A percentile compares a stretch with the other conserved stretches of the same genome.
Evolutionary conservation across 257 asterid species (phyloP).

Genomic region (Solanum peruvianum): DNA sequence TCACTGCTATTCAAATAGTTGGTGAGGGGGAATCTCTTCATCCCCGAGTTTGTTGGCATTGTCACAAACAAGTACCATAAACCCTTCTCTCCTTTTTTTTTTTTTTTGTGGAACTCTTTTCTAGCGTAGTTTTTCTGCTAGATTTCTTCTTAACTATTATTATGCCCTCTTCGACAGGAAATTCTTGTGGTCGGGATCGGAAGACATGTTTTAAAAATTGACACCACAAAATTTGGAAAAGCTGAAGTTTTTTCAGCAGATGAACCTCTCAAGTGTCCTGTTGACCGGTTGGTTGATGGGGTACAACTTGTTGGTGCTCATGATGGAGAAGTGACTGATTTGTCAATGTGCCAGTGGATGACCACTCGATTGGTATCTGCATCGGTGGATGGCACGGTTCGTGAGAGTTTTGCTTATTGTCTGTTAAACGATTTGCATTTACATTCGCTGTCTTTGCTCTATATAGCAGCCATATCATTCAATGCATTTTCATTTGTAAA

Average conservation of each 20-base stretch:
- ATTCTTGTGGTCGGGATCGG: slow-evolving; percentile 94
- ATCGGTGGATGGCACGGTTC: slow-evolving; percentile 92
- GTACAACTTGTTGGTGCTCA: slow-evolving; percentile 91
- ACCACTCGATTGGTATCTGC: slow-evolving; percentile 92
- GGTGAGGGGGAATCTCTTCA: slow-evolving; percentile 82
- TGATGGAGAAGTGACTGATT: slow-evolving; percentile 93
- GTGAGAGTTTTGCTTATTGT: slow-evolving; percentile 12
- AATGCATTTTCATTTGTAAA: neutral
- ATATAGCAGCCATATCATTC: neutral
- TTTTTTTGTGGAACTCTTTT: neutral
- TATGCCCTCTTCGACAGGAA: slow-evolving; percentile 40
- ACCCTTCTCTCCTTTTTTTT: neutral
- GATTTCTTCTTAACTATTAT: neutral
- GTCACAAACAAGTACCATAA: slow-evolving; percentile 75
- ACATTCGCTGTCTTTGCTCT: neutral
- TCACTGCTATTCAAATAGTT: slow-evolving; percentile 65
- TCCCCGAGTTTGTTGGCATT: slow-evolving; percentile 99
- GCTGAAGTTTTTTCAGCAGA: slow-evolving; percentile 71
- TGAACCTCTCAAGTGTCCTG: slow-evolving; percentile 76
- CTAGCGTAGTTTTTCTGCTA: neutral
- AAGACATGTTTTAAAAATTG: slow-evolving; percentile 57
- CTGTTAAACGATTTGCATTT: neutral
- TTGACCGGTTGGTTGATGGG: slow-evolving; percentile 72
- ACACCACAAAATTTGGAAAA: slow-evolving; percentile 88
- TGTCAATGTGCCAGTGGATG: slow-evolving; percentile 99